Conservation (phyloP, 768 basidiomycete genomes). For the Kwoniella bestiolae region DNA sequence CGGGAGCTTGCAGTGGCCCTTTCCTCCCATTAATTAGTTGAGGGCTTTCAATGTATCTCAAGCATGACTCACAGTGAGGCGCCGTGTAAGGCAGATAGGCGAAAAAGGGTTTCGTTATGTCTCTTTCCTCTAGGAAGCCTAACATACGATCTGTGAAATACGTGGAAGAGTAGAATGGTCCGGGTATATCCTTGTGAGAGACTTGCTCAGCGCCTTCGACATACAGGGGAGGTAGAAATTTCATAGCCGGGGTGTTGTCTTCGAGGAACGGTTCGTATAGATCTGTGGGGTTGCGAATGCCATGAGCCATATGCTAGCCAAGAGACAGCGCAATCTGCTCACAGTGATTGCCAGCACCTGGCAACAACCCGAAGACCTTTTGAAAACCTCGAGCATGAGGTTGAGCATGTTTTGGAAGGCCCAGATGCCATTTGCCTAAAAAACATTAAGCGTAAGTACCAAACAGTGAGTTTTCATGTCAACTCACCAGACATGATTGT, state of each 20-base stretch:
- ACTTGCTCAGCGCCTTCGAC: slow-evolving; percentile 39
- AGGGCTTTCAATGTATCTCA: not conserved
- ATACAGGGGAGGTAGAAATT: slow-evolving; percentile 41
- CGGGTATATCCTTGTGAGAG: slow-evolving; percentile 38
- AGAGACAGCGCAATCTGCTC: slow-evolving; percentile 2
- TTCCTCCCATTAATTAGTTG: no score
- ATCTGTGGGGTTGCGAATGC: slow-evolving; percentile 17
- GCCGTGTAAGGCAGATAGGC: slow-evolving; percentile 53
- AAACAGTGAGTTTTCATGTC: not conserved
- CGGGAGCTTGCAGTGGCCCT: slow-evolving; percentile 47
- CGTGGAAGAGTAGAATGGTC: slow-evolving; percentile 44
- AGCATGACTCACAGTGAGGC: slow-evolving; percentile 43
- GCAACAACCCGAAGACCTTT: slow-evolving; percentile 44
- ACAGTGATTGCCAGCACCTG: slow-evolving; percentile 48
- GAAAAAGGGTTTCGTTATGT: slow-evolving; percentile 48
- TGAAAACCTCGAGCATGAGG: slow-evolving; percentile 41
- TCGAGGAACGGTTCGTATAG: slow-evolving; percentile 37
- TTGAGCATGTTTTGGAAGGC: slow-evolving; percentile 42
- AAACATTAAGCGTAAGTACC: not conserved
- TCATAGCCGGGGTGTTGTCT: slow-evolving; percentile 41
- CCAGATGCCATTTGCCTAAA: slow-evolving; percentile 55
- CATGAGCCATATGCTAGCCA: not conserved
- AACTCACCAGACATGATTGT: slow-evolving; percentile 32
- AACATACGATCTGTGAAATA: slow-evolving; percentile 36
- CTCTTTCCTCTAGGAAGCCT: slow-evolving; percentile 30